A percentile compares a stretch with the other conserved stretches of the same genome.
phyloP scores from a whole-genome alignment of 148 eudicot species.

The Beta vulgaris region DNA sequence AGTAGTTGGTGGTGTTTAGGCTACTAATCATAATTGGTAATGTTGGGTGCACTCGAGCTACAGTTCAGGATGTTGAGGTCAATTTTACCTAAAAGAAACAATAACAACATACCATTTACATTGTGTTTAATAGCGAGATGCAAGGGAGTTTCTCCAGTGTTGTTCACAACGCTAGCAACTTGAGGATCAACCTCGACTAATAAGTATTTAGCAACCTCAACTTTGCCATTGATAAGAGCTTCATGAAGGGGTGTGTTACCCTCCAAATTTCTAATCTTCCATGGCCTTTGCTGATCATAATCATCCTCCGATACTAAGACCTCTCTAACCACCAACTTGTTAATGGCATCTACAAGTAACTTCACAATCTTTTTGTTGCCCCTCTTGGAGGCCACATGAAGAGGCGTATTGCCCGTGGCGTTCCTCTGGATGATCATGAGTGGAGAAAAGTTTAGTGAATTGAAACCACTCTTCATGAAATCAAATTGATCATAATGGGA shows the following conservation, averaged over 20 bases:
- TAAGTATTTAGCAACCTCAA: slow-evolving; percentile 9
- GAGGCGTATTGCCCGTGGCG: slow-evolving; percentile 11
- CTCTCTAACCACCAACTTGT: neutral
- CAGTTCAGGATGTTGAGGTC: too few species aligned
- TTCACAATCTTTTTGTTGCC: slow-evolving; percentile 9
- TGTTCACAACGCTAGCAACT: neutral
- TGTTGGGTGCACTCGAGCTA: too few species aligned
- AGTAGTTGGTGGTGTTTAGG: too few species aligned
- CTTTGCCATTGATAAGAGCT: slow-evolving; percentile 10
- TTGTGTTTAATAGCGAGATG: slow-evolving; percentile 22
- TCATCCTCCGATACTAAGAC: neutral
- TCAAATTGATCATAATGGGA: neutral
- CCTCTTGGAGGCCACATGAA: slow-evolving; percentile 17
- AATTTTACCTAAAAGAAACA: too few species aligned
- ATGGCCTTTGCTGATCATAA: neutral
- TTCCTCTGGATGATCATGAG: neutral
- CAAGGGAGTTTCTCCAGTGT: slow-evolving; percentile 12
- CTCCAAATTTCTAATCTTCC: slow-evolving; percentile 15
- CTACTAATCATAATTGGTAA: too few species aligned
- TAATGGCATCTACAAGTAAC: slow-evolving; percentile 8
- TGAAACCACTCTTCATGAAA: neutral
- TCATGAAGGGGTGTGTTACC: slow-evolving; percentile 21
- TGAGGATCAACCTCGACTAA: slow-evolving; percentile 9
- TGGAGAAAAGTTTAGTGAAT: neutral
- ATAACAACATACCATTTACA: slow-evolving; percentile 18